Evolutionary conservation across 75 land plant genomes (phyloP).

Genomic region (Cunninghamia lanceolata): DNA sequence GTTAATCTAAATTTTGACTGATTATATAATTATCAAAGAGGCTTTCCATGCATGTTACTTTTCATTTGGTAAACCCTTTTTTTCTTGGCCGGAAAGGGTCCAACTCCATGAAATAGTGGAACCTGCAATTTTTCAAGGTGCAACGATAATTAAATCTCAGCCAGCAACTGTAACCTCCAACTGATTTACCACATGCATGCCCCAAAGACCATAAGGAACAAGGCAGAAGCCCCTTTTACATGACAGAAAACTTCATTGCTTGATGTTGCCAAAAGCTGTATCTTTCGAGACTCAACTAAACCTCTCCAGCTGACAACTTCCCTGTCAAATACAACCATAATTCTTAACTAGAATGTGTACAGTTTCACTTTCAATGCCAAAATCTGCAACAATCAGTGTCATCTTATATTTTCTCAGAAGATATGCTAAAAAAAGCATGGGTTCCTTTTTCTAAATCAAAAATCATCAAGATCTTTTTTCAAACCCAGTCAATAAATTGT

Average conservation of each 20-base stretch:
- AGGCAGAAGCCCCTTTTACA: not conserved
- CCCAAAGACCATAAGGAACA: not conserved
- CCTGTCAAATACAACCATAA: not conserved
- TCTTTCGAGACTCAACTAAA: not conserved
- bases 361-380: not conserved
- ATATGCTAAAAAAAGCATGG: not conserved
- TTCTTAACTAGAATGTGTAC: not conserved
- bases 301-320: not conserved
- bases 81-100: not conserved
- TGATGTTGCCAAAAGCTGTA: not conserved
- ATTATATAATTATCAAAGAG: not conserved
- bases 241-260: not conserved
- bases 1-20: not conserved
- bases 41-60: not conserved
- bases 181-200: not conserved
- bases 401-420: not conserved
- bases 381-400: not conserved
- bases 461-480: not conserved
- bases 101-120: not conserved
- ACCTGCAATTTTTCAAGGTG: not conserved
- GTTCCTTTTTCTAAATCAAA: not conserved
- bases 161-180: not conserved
- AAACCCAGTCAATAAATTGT: not conserved
- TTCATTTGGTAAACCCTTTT: not conserved
- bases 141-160: not conserved